Conservation (phyloP, 2,329 filamentous ascomycete species). For the Paraphoma sp. region DNA sequence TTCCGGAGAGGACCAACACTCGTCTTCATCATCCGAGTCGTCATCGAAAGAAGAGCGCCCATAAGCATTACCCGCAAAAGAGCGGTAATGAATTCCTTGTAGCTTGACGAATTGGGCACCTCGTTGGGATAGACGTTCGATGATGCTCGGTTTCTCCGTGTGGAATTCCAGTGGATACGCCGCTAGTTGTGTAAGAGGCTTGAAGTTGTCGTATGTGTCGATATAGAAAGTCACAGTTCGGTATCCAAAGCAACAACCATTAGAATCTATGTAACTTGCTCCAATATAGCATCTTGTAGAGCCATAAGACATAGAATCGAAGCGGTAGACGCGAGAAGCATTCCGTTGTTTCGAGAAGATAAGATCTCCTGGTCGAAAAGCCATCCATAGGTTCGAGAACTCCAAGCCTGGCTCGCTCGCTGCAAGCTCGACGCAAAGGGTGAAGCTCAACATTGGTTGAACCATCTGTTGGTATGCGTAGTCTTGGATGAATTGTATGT, state of each 20-base stretch:
- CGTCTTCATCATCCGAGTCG: no score
- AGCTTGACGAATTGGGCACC: not conserved
- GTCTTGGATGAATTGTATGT: not conserved
- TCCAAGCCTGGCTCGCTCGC: not conserved
- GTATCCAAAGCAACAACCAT: not conserved
- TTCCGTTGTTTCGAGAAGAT: not conserved
- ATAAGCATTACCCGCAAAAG: not conserved
- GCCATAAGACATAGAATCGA: no score
- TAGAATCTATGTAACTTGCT: not conserved
- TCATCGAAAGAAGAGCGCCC: no score
- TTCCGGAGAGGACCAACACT: no score
- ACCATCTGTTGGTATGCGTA: not conserved
- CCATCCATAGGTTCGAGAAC: constrained; percentile 1
- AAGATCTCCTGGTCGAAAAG: not conserved
- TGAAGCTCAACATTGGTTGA: no score
- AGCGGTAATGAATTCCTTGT: not conserved
- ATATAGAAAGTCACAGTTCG: not conserved
- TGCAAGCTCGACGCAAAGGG: no score
- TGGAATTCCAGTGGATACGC: not conserved
- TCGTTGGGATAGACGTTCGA: not conserved
- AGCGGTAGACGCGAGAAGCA: no score
- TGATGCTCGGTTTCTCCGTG: not conserved
- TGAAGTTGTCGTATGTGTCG: not conserved
- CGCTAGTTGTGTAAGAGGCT: not conserved
- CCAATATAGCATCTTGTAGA: no score